Conservation (phyloP, 2,329 filamentous ascomycete species). For the Clarireedia sp. region DNA sequence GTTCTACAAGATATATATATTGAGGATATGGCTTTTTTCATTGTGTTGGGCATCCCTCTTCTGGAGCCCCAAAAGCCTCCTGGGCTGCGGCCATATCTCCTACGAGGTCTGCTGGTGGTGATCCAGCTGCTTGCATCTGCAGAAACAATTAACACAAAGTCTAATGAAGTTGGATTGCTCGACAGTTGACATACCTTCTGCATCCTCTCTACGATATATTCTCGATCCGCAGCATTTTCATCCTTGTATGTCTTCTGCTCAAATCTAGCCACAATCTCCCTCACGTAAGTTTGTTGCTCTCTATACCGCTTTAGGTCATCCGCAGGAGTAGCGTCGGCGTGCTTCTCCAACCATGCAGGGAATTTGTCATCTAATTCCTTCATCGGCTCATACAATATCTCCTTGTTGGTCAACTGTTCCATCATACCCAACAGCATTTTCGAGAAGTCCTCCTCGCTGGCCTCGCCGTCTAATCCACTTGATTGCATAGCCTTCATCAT, state of each 20-base stretch:
- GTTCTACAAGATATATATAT: constrained; percentile 4
- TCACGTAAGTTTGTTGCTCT: constrained; percentile 70
- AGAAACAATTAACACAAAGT: constrained; percentile 16
- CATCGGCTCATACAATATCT: constrained; percentile 97
- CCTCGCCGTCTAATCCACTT: constrained; percentile 47
- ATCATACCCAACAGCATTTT: constrained; percentile 98
- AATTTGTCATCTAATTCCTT: constrained; percentile 94
- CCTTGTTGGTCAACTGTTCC: constrained; percentile 97
- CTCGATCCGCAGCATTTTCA: constrained; percentile 69
- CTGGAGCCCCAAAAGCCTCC: constrained; percentile 54
- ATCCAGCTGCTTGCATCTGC: constrained; percentile 94
- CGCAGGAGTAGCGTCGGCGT: constrained; percentile 53
- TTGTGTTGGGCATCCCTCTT: constrained; percentile 56
- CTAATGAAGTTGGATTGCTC: not conserved
- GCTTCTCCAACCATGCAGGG: constrained; percentile 78
- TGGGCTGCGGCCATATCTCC: constrained; percentile 82
- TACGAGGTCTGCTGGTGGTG: constrained; percentile 82
- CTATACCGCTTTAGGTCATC: constrained; percentile 76
- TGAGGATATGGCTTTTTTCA: constrained; percentile 31
- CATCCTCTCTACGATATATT: constrained; percentile 96
- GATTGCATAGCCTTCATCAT: constrained; percentile 83
- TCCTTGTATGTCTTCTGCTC: constrained; percentile 77
- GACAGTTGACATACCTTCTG: constrained; percentile 64
- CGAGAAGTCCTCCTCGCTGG: constrained; percentile 75
- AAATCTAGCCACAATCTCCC: constrained; percentile 83